phyloP scores from a whole-genome alignment of 2,329 filamentous ascomycete species.

The Pleomassaria siparia region DNA sequence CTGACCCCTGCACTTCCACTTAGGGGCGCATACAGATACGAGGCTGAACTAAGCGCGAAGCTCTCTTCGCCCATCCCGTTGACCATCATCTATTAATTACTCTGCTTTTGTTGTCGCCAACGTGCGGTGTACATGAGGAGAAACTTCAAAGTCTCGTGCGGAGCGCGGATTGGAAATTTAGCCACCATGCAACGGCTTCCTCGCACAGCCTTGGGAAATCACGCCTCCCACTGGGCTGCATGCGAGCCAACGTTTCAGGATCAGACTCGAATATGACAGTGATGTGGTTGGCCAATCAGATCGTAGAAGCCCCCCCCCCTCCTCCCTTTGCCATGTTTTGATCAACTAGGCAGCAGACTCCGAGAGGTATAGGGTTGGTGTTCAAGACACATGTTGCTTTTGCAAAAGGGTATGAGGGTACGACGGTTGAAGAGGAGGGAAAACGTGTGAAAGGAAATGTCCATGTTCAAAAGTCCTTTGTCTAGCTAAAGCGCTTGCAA shows the following conservation, averaged over 20 bases:
- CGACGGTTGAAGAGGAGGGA: not conserved
- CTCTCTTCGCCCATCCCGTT: too few relatives aligned
- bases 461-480: not conserved
- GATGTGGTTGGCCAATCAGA: slow-evolving; percentile 14
- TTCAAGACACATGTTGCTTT: not conserved
- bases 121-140: not conserved
- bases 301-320: not conserved
- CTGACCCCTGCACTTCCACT: slow-evolving; percentile 3
- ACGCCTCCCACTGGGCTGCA: slow-evolving; percentile 35
- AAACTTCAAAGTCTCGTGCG: not conserved
- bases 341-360: not conserved
- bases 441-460: not conserved
- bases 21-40: too few relatives aligned
- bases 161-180: not conserved
- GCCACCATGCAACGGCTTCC: not conserved
- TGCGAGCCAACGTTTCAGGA: slow-evolving; percentile 27
- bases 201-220: slow-evolving; percentile 36
- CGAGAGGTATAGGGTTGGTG: too few relatives aligned
- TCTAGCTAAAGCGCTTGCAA: slow-evolving; percentile 7
- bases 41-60: too few relatives aligned
- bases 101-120: too few relatives aligned
- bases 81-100: too few relatives aligned
- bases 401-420: not conserved
- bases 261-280: slow-evolving; percentile 12
- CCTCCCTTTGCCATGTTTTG: not conserved